These are phyloP conservation scores for Acacia pycnantha DNA, from an alignment of 331 rosid species.

Conservation along the genomic window DNA sequence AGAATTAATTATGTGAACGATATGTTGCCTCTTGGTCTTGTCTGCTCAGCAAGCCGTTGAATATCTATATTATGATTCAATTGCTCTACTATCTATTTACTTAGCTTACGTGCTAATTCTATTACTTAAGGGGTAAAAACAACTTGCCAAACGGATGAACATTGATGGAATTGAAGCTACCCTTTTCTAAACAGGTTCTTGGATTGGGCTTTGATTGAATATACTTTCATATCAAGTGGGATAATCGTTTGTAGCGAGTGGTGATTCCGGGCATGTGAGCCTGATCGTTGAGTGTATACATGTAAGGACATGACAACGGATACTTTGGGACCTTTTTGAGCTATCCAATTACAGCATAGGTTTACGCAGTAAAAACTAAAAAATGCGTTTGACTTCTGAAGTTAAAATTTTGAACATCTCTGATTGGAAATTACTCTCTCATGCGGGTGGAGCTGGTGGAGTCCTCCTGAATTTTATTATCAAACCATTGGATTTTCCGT, in stretches of 20 bases:
- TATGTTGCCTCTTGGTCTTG: neutral
- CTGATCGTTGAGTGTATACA: neutral
- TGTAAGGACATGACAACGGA: neutral
- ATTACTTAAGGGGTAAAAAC: neutral
- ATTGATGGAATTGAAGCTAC: neutral
- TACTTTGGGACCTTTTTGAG: neutral
- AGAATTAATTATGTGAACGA: neutral
- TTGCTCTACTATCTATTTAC: neutral
- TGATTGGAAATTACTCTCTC: neutral
- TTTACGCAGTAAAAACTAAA: neutral
- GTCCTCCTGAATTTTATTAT: slow-evolving; percentile 4
- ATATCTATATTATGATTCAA: neutral
- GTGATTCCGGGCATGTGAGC: neutral
- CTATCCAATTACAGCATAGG: neutral
- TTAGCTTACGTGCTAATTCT: neutral
- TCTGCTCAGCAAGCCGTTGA: neutral
- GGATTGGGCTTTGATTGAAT: neutral
- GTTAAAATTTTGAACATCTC: neutral
- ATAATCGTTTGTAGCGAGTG: neutral
- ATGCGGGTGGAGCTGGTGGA: neutral
- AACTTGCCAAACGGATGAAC: neutral
- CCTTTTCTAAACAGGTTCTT: neutral
- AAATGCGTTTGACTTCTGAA: neutral
- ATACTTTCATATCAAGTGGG: neutral
- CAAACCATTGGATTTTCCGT: neutral